phyloP scores from a whole-genome alignment of 352 stramenopile species.

The Plasmopara viticola region DNA sequence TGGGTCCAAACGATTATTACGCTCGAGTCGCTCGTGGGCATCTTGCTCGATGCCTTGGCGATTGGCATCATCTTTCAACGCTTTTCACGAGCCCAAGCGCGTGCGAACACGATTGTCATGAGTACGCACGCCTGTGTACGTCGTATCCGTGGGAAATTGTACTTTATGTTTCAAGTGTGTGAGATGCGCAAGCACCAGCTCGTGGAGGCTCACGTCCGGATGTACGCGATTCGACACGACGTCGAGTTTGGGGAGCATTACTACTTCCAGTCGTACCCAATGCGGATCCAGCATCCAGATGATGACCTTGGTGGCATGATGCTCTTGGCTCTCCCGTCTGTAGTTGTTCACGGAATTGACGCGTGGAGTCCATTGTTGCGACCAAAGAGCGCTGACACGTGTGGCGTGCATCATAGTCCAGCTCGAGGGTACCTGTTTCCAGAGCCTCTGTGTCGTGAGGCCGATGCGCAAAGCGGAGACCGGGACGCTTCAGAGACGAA shows the following conservation, averaged over 20 bases:
- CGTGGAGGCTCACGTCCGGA: conserved; percentile 91
- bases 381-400: conserved; percentile 41
- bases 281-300: conserved; percentile 91
- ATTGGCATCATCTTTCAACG: conserved; percentile 95
- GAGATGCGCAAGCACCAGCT: conserved; percentile 93
- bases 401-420: conserved; percentile 59
- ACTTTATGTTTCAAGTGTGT: conserved; percentile 91
- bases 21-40: conserved; percentile 80
- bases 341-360: conserved; percentile 93
- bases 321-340: conserved; percentile 83
- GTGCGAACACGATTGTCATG: conserved; percentile 92
- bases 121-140: conserved; percentile 89
- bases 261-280: conserved; percentile 90
- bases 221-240: conserved; percentile 89
- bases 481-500: conserved; percentile 38
- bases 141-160: conserved; percentile 82
- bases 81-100: conserved; percentile 85
- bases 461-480: conserved; percentile 57
- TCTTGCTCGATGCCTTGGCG: conserved; percentile 90
- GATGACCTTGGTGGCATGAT: conserved; percentile 89
- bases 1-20: conserved; percentile 92
- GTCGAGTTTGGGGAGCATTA: conserved; percentile 59
- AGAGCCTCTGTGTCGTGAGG: conserved; percentile 48
- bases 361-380: conserved; percentile 85
- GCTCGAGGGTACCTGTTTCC: conserved; percentile 61